These are phyloP conservation scores for Trypanosomatidae sp. DNA, from an alignment of 208 protist species.

Conservation along the genomic window DNA sequence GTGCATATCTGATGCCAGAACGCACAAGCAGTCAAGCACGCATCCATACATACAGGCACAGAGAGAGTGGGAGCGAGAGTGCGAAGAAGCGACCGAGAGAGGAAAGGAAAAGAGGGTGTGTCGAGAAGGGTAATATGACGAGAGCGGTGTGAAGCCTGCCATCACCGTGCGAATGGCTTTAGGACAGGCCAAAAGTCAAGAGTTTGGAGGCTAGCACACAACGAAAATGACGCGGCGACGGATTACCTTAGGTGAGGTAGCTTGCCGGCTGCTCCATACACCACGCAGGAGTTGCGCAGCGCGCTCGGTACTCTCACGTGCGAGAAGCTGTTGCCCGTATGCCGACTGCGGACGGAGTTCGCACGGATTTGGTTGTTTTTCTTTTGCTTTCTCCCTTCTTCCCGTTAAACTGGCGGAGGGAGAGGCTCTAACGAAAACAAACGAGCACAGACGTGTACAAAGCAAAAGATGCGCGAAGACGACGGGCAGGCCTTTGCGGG, in stretches of 20 bases:
- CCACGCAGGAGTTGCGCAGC: background rate
- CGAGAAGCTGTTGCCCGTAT: background rate
- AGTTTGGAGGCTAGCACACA: background rate
- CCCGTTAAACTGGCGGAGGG: background rate
- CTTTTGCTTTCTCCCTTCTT: background rate
- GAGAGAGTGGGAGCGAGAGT: background rate
- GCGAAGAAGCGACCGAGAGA: background rate
- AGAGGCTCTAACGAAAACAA: background rate
- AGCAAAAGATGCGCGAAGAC: background rate
- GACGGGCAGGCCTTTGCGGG: background rate
- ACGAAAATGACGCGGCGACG: background rate
- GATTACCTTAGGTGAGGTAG: background rate
- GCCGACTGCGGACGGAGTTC: background rate
- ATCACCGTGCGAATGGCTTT: background rate
- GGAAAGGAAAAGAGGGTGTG: background rate
- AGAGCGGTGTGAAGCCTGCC: background rate
- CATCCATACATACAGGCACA: background rate
- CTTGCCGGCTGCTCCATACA: background rate
- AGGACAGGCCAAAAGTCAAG: background rate
- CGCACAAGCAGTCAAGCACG: background rate
- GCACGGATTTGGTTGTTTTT: background rate
- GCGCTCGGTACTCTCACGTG: background rate
- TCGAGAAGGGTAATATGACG: background rate
- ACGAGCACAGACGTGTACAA: background rate
- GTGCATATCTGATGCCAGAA: background rate